Evolutionary conservation across 2,329 filamentous ascomycete genomes (phyloP), one percentile per base, ranked within the genome.

Genomic region (Ophiocordyceps camponoti-saundersi): DNA sequence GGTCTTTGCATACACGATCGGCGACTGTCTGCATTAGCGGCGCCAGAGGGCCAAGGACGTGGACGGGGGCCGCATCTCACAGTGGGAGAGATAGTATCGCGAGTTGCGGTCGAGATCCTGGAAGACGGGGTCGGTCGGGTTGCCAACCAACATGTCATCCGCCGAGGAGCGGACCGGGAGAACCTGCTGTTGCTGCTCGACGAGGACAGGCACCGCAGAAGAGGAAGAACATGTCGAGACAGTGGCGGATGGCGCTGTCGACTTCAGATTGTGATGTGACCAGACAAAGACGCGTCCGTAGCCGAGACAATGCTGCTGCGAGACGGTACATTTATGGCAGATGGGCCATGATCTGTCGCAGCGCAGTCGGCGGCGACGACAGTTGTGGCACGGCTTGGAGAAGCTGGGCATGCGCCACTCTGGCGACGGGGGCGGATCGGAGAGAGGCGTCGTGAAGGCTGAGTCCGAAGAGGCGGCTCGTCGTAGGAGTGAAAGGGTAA

Each of bases 201-300:
- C 34, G 29, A 26, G 26, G 26, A 18, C 29, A 6, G 34, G 34
- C 34, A 18, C 34, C 16, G 39, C 18, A 8, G 39, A 22, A 20
- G 39, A 41, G 10, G 39, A 21, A 12, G 39, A 22, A 20, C 13
- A 43, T 43, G 42, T 12, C 23, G 42, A 26, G 22, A 22, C 15
- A 2, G 43, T 18, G 41, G 44, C 40, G 11, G 41, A 34, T 21
- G 46, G 23, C 22, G 42, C 16, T 12, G 46, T 29, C 20, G 61
- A 56, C 52, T 61, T 60, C 56, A 65, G 65, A 52, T 70, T 72
- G 26, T 71, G 70, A 12, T 67, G 63, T 42, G 68, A 63, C 76
- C 77, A 81, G 48, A 76, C 68, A 52, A 79, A 72, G 44, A 79
- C 60, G 55, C 71, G 72, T 50, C 73, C 75, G 59, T 80, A 80